phyloP scores from a whole-genome alignment of 2,329 filamentous ascomycete genomes.

The Pezicula radicicola region DNA sequence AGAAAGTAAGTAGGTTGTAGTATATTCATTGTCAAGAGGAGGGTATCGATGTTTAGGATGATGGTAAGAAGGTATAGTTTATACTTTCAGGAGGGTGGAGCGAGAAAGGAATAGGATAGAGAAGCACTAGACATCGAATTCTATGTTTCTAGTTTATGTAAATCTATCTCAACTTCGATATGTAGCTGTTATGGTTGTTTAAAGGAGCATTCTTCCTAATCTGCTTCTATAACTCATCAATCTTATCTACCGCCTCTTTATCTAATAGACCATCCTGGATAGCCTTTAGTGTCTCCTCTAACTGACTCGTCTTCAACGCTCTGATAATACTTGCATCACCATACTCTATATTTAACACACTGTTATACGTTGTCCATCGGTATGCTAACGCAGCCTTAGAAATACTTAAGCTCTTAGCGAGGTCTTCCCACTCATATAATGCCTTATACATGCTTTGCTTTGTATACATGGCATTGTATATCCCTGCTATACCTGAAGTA shows the following conservation, averaged over 20 bases:
- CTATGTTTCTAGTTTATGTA: too few relatives aligned
- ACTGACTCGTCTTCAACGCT: conserved; percentile 9
- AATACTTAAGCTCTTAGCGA: conserved; percentile 22
- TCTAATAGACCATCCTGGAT: conserved; percentile 12
- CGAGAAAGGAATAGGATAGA: too few relatives aligned
- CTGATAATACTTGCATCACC: conserved; percentile 27
- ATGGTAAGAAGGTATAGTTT: too few relatives aligned
- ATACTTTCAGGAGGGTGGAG: too few relatives aligned
- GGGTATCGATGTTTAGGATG: too few relatives aligned
- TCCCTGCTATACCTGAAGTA: conserved; percentile 6
- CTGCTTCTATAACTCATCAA: conserved; percentile 12
- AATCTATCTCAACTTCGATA: too few relatives aligned
- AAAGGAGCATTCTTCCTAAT: conserved; percentile 14
- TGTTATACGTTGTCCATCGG: conserved; percentile 29
- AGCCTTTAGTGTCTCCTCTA: conserved; percentile 9
- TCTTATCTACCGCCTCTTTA: conserved; percentile 3
- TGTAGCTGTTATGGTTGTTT: conserved; percentile 1
- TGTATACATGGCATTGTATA: conserved; percentile 17
- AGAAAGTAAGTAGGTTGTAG: too few relatives aligned
- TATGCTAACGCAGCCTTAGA: conserved; percentile 29
- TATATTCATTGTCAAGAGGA: too few relatives aligned
- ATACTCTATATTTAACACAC: conserved; percentile 15
- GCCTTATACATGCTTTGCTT: conserved; percentile 17
- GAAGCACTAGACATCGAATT: too few relatives aligned
- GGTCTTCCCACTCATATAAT: conserved; percentile 20